These are phyloP conservation scores for Cordyceps javanica DNA, from an alignment of 2,329 filamentous ascomycete genomes.

Conservation along the genomic window DNA sequence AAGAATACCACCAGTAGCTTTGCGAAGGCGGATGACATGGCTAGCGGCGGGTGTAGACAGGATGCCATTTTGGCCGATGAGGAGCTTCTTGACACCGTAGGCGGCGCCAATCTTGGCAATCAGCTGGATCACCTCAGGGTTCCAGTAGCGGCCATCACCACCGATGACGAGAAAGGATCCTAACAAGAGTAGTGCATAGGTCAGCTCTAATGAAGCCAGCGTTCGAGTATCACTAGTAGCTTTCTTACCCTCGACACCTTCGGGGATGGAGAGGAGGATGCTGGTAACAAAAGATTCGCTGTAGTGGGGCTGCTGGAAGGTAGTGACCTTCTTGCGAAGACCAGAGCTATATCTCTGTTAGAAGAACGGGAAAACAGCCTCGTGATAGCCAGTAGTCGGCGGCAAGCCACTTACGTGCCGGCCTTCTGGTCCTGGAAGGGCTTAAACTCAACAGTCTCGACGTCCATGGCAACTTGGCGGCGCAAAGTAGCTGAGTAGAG, in stretches of 20 bases:
- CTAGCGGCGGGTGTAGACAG: slow-evolving; percentile 94
- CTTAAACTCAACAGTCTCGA: slow-evolving; percentile 73
- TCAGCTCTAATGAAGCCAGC: slow-evolving; percentile 14
- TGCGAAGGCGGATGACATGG: slow-evolving; percentile 89
- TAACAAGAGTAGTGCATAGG: slow-evolving; percentile 24
- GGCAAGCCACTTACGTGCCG: slow-evolving; percentile 73
- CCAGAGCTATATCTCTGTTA: slow-evolving; percentile 61
- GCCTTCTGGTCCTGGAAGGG: slow-evolving; percentile 96
- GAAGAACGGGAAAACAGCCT: not conserved
- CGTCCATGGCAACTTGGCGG: slow-evolving; percentile 50
- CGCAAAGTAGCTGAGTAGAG: slow-evolving; percentile 10
- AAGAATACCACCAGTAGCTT: slow-evolving; percentile 93
- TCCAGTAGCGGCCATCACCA: slow-evolving; percentile 95
- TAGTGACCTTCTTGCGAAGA: slow-evolving; percentile 97
- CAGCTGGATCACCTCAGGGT: slow-evolving; percentile 91
- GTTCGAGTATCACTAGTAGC: not conserved
- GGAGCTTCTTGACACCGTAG: slow-evolving; percentile 97
- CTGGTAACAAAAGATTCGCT: slow-evolving; percentile 92
- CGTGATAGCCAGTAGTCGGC: not conserved
- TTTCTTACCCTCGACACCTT: slow-evolving; percentile 69
- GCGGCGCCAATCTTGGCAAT: slow-evolving; percentile 96
- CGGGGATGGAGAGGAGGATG: slow-evolving; percentile 92
- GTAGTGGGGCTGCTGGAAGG: slow-evolving; percentile 94
- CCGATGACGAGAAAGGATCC: slow-evolving; percentile 87
- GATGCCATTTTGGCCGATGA: slow-evolving; percentile 94